These are phyloP conservation scores for Athelia psychrophila DNA, from an alignment of 1,284 basidiomycete species.

Conservation along the genomic window DNA sequence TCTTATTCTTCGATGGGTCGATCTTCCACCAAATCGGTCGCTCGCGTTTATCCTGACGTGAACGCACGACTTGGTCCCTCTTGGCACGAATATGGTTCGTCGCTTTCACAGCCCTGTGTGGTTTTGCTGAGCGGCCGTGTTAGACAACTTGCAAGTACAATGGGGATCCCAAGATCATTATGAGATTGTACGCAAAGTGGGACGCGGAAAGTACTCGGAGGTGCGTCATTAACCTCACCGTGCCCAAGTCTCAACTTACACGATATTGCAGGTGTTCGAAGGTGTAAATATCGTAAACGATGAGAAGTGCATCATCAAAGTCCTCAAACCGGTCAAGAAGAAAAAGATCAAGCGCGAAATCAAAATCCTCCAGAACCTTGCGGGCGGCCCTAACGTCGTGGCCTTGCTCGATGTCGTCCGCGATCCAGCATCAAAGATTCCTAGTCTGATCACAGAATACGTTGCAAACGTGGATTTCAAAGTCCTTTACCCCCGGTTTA, in stretches of 20 bases:
- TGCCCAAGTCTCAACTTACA: conserved; percentile 10
- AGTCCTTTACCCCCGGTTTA: conserved; percentile 92
- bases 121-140: conserved; percentile 10
- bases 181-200: conserved; percentile 97
- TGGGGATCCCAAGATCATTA: conserved; percentile 98
- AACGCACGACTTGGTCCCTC: conserved; percentile 70
- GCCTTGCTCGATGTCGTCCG: conserved; percentile 94
- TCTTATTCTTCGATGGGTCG: conserved; percentile 51
- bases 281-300: conserved; percentile 92
- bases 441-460: conserved; percentile 97
- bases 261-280: conserved; percentile 82
- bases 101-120: conserved; percentile 14
- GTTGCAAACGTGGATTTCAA: conserved; percentile 99
- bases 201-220: conserved; percentile 95
- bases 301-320: conserved; percentile 98
- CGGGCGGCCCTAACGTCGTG: conserved; percentile 91
- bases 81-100: conserved; percentile 79
- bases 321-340: conserved; percentile 99
- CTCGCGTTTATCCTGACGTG: conserved; percentile 74
- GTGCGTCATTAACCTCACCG: conserved; percentile 37
- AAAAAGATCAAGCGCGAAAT: conserved; percentile 99
- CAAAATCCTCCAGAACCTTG: conserved; percentile 96
- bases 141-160: conserved; percentile 89
- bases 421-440: conserved; percentile 93
- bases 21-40: conserved; percentile 65